These are phyloP conservation scores for Hypoxylon sp. DNA, from an alignment of 2,329 filamentous ascomycete species.

Conservation along the genomic window DNA sequence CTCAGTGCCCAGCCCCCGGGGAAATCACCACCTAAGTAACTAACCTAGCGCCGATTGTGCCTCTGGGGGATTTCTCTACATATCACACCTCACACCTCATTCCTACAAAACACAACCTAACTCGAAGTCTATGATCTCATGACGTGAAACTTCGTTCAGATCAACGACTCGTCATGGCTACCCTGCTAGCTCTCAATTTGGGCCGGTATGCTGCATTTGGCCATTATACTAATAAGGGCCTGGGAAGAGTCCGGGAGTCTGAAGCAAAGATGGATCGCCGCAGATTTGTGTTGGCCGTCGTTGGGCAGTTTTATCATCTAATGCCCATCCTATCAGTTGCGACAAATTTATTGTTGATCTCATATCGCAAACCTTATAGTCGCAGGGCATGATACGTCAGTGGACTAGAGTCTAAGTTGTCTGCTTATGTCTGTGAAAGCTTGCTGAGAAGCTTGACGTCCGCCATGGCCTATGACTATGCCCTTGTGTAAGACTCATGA, in stretches of 20 bases:
- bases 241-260: slow-evolving; percentile 20
- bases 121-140: slow-evolving; percentile 47
- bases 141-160: slow-evolving; percentile 7
- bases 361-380: slow-evolving; percentile 37
- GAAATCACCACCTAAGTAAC: neutral
- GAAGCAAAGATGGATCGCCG: slow-evolving; percentile 22
- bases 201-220: slow-evolving; percentile 6
- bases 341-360: slow-evolving; percentile 5
- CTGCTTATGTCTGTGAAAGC: slow-evolving; percentile 16
- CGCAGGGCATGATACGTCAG: neutral
- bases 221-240: neutral
- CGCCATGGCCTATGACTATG: slow-evolving; percentile 53
- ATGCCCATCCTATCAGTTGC: neutral
- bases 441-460: slow-evolving; percentile 17
- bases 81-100: slow-evolving; percentile 10
- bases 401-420: slow-evolving; percentile 10
- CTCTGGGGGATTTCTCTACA: neutral
- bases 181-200: neutral
- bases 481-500: slow-evolving; percentile 49
- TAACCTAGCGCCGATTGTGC: neutral
- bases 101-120: neutral
- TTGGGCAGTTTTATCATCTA: slow-evolving; percentile 2
- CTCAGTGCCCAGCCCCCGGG: neutral
- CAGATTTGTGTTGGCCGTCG: slow-evolving; percentile 17
- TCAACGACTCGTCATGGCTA: slow-evolving; percentile 15